Base-by-base conservation (phyloP, 2,329 filamentous ascomycete species). In the Aspergillus pseudoglaucus region DNA sequence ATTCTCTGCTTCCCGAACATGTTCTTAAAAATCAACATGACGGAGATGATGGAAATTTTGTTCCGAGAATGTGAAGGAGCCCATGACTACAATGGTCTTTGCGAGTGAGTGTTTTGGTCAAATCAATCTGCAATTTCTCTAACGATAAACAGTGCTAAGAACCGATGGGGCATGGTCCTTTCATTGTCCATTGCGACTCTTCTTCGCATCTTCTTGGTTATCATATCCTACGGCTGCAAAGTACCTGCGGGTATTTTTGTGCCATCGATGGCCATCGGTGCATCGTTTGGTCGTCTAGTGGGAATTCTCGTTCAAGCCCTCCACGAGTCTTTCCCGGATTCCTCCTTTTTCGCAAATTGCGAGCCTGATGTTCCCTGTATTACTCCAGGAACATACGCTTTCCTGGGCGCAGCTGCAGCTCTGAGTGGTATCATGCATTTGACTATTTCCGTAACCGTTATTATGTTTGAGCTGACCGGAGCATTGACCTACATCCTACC, bases 381-480 rank as follows among this genome's bases (percentile, higher is more conserved):
- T 59, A 98, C 93, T 0, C 93, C 93, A 0, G 93, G 93, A 8
- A 97, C 93, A 1, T 98, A 98, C 63, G 93, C 93, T 6, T 95
- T 98, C 58, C 77, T 98, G 0, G 93, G 93, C 38, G 93, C 93
- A 4, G 93, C 84, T 0, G 91, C 93, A 2, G 88, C 93, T 0
- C 76, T 98, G 20, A 91, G 87, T 65, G 93, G 93, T 8, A 96
- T 97, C 62, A 98, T 97, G 91, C 93, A 97, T 68, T 87, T 98
- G 53, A 96, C 91, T 0, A 84, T 98, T 14, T 94, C 90, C 0
- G 90, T 98, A 8, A 91, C 96, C 2, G 93, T 98, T 61, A 98
- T 98, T 68, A 97, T 98, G 93, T 97, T 97, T 62, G 93, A 98
- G 69, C 79, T 98, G 43, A 98, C 93, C 0, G 93, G 93, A n/a